A percentile compares a stretch with the other conserved stretches of the same genome.
These are phyloP conservation scores for Kwoniella sp. DNA, from an alignment of 768 basidiomycete species.

Conservation along the genomic window DNA sequence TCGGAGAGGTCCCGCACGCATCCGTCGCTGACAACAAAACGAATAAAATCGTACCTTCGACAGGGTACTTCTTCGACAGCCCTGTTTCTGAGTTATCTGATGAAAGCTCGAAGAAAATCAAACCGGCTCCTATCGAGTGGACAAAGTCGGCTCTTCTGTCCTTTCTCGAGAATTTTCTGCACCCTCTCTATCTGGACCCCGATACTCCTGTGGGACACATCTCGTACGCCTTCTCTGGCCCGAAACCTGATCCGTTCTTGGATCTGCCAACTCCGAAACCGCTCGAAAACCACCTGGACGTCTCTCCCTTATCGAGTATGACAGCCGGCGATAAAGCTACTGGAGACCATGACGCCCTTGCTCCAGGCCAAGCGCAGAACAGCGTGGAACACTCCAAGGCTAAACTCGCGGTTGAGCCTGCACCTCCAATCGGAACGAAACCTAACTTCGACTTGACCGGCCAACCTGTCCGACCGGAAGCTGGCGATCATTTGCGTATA, in stretches of 20 bases:
- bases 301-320: background rate
- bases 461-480: conserved; percentile 27
- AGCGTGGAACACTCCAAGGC: background rate
- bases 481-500: conserved; percentile 47
- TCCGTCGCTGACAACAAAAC: background rate
- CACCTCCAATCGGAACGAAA: too few species aligned
- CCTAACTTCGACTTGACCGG: background rate
- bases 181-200: conserved; percentile 19
- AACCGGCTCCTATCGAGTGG: conserved; percentile 33
- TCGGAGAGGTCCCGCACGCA: background rate
- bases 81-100: background rate
- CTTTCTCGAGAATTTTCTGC: conserved; percentile 30
- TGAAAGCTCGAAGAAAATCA: background rate
- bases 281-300: conserved; percentile 10
- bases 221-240: conserved; percentile 32
- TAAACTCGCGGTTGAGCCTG: background rate
- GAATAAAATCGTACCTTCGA: conserved; percentile 1
- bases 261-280: conserved; percentile 19
- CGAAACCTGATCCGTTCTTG: conserved; percentile 50
- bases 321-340: background rate
- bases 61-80: background rate
- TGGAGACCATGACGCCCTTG: background rate
- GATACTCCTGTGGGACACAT: conserved; percentile 24
- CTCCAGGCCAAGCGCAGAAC: too few species aligned
- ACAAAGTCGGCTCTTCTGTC: conserved; percentile 21